Conservation (phyloP, 129 eudicot species). For the carrot (Daucus carota) region DNA sequence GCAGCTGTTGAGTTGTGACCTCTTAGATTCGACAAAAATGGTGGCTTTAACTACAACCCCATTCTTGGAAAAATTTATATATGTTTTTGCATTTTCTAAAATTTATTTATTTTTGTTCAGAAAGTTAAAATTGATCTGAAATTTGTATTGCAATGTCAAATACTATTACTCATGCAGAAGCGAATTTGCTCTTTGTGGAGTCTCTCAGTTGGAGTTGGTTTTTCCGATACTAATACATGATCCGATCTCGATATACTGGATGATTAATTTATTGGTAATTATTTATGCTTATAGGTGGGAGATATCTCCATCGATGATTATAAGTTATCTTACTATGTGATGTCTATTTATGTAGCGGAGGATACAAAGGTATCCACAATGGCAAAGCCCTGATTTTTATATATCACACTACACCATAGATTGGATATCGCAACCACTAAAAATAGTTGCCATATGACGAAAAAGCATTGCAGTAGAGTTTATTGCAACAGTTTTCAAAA, state of each 20-base stretch:
- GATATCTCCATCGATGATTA: background rate
- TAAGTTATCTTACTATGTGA: background rate
- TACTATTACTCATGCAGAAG: no score
- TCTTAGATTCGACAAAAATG: conserved; percentile 45
- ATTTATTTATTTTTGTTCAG: no score
- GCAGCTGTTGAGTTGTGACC: conserved; percentile 80
- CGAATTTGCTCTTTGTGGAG: no score
- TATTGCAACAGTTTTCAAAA: no score
- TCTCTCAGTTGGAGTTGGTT: conserved; percentile 97
- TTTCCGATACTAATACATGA: conserved; percentile 76
- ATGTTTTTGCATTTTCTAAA: background rate
- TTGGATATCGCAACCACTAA: no score
- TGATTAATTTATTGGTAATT: conserved; percentile 55
- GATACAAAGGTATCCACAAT: conserved; percentile 68
- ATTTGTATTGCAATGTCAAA: no score
- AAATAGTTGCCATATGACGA: no score
- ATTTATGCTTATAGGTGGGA: no score
- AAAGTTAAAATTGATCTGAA: no score
- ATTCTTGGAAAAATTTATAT: conserved; percentile 46
- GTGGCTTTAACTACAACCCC: conserved; percentile 48
- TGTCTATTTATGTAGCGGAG: conserved; percentile 25
- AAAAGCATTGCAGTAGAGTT: no score
- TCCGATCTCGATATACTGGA: conserved; percentile 40
- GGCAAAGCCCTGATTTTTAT: conserved; percentile 53
- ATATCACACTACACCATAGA: no score